Conservation (phyloP, 106 monocot genomes). For the Dactylorhiza incarnata region DNA sequence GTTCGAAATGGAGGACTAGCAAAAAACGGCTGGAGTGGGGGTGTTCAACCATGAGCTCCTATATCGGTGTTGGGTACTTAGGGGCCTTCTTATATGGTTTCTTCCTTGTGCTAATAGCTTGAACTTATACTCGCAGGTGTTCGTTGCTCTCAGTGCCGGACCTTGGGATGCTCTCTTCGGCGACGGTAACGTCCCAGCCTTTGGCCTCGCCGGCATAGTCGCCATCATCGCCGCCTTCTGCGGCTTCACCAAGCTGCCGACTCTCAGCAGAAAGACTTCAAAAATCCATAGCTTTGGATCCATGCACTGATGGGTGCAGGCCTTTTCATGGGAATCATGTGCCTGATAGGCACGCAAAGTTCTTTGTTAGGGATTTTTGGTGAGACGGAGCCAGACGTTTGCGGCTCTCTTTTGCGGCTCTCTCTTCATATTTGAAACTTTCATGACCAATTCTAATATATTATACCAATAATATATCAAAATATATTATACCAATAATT, state of each 20-base stretch:
- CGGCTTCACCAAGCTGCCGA: conserved; percentile 13
- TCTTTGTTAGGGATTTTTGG: neutral
- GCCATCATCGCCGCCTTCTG: conserved; percentile 3
- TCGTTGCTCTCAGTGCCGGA: conserved; percentile 16
- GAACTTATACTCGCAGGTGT: conserved; percentile 8
- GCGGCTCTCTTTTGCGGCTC: neutral
- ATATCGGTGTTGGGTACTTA: too few relatives aligned
- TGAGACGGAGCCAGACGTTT: neutral
- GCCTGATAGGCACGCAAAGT: neutral
- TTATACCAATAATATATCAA: neutral
- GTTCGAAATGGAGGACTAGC: too few relatives aligned
- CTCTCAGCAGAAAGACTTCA: neutral
- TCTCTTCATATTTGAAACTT: neutral
- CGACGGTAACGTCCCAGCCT: conserved; percentile 16
- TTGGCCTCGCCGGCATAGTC: conserved; percentile 6
- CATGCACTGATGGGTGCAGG: conserved; percentile 2
- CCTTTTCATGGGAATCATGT: neutral
- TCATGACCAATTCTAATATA: neutral
- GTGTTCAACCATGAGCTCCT: too few relatives aligned
- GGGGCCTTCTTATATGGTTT: neutral
- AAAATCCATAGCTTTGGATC: conserved; percentile 4
- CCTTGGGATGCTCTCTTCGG: conserved; percentile 18
- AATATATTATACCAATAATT: neutral
- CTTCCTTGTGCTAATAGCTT: neutral
- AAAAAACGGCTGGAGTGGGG: too few relatives aligned